phyloP scores from a whole-genome alignment of 2,329 filamentous ascomycete species.

The Rasamsonia emersonii region DNA sequence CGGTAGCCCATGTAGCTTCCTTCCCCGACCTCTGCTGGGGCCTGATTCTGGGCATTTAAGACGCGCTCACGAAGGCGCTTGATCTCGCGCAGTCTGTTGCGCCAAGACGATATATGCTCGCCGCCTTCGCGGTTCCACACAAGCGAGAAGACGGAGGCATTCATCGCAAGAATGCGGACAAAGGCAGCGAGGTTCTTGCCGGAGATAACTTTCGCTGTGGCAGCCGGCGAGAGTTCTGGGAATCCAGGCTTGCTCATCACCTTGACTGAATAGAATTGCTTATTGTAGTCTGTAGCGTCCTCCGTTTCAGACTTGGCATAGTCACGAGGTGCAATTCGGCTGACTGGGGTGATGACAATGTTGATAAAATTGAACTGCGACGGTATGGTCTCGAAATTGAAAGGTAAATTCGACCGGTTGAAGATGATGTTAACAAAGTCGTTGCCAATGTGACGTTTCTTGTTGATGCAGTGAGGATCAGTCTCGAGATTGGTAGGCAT shows the following conservation, averaged over 20 bases:
- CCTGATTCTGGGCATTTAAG: constrained; percentile 20
- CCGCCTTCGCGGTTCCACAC: constrained; percentile 72
- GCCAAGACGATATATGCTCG: constrained; percentile 84
- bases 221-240: constrained; percentile 82
- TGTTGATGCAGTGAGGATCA: constrained; percentile 67
- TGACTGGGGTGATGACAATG: constrained; percentile 84
- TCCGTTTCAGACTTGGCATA: constrained; percentile 27
- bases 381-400: constrained; percentile 83
- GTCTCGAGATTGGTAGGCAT: constrained; percentile 82
- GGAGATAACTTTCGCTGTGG: constrained; percentile 81
- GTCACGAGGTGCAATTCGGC: constrained; percentile 24
- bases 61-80: constrained; percentile 62
- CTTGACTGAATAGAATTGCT: constrained; percentile 75
- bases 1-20: constrained; percentile 24
- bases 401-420: constrained; percentile 88
- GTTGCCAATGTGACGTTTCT: constrained; percentile 94
- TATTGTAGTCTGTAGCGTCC: constrained; percentile 20
- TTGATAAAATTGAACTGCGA: constrained; percentile 96
- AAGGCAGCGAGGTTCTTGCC: constrained; percentile 74
- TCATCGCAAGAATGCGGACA: constrained; percentile 80
- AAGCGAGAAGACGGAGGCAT: constrained; percentile 83
- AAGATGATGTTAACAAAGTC: constrained; percentile 98
- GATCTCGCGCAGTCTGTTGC: constrained; percentile 76
- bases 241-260: constrained; percentile 83
- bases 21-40: constrained; percentile 21